Base-by-base conservation (phyloP, 345 rosid species). In the Salix koriyanagi region DNA sequence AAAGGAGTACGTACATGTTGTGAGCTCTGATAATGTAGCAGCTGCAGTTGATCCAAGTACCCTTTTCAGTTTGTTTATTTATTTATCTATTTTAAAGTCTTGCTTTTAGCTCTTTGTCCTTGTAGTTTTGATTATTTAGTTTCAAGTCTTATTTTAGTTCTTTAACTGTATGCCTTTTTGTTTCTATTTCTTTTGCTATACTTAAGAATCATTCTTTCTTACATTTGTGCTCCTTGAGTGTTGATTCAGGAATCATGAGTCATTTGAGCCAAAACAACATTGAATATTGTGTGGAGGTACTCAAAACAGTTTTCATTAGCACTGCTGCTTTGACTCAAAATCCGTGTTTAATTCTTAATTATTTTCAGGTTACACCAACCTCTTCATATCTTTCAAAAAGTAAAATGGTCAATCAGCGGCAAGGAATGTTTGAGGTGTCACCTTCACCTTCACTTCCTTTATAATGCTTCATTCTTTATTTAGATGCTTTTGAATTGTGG, bases 281-380 rank as follows among this genome's bases (percentile, higher is more conserved):
- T 71, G 94, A 86, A 70, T 83, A 75, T 73, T 88, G 89, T 64
- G 81, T 86, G 86, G 94, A 90, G 94, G 94, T 90, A 87, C 41
- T 56, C 67, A 58, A 34, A 44, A 61, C 44, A 69, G 73, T 61
- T 67, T 73, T 26, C 64, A 46, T 70, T 76, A 61, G 26, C 75
- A 66, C 44, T 78, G 30, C 36, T 69, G 9, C 42, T 69, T 56
- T 11, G 8, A 34, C 69, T 70, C 32, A 70, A 56, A 75, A 26
- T 19, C 16, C 65, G 6, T 37, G 50, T 77, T 50, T 66, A 79
- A 23, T 54, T 23, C 36, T 67, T 58, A 30, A 28, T 77, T 44
- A 39, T 73, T 81, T 78, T 69, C 79, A 88, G 89, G 89, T 88
- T 76, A 86, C 77, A 0, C 85, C 87, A 65, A 58, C 76, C 62